Percentiles rank a stretch among this genome's conserved stretches.
Conservation (phyloP, 306 rosid species). For the Pyrus bretschneideri region DNA sequence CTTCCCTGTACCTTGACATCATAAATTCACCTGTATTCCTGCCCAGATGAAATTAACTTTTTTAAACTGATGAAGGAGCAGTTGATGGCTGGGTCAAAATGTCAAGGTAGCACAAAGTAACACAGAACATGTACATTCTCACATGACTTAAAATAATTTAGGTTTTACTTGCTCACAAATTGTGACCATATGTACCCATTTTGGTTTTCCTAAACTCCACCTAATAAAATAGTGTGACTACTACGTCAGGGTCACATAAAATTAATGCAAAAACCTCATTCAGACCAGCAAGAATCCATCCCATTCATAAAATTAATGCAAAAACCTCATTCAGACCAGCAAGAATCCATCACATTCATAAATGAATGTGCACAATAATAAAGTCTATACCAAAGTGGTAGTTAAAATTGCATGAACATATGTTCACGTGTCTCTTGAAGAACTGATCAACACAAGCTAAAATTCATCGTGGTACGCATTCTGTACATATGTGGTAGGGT, state of each 20-base stretch:
- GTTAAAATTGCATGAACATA: neutral
- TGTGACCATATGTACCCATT: neutral
- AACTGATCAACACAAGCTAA: neutral
- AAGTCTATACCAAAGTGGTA: neutral
- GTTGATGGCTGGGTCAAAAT: neutral
- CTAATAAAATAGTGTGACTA: neutral
- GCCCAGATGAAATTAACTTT: constrained; percentile 22
- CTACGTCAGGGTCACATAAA: neutral
- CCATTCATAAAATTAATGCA: neutral
- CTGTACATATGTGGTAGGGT: neutral
- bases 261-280: neutral
- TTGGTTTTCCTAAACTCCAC: neutral
- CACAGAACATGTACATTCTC: neutral
- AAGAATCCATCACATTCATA: neutral
- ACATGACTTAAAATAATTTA: neutral
- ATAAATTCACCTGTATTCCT: constrained; percentile 99
- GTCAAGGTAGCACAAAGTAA: neutral
- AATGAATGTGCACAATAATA: neutral
- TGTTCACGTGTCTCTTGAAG: neutral
- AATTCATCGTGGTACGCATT: neutral
- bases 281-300: neutral
- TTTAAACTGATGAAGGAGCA: neutral
- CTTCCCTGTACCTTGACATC: constrained; percentile 99
- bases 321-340: neutral
- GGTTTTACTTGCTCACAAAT: neutral